phyloP scores from a whole-genome alignment of 176 grass and related monocot species.

The Cenchrus fungigraminus region DNA sequence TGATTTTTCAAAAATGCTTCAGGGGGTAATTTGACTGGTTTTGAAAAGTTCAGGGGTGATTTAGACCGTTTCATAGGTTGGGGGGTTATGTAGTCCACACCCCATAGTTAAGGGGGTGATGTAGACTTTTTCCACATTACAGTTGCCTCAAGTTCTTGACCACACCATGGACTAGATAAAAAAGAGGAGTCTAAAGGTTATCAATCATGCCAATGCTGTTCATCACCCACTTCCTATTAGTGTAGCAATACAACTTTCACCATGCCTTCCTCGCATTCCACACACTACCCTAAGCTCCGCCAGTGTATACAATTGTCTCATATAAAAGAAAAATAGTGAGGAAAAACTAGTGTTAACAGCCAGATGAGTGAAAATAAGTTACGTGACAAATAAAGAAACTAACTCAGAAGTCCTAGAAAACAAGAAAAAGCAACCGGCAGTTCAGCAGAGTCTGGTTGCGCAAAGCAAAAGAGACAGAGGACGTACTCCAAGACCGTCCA shows the following conservation, averaged over 20 bases:
- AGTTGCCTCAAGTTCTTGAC: too few relatives aligned
- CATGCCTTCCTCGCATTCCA: background rate
- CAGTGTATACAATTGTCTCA: background rate
- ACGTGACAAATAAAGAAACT: background rate
- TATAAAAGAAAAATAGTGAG: background rate
- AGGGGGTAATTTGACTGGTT: too few relatives aligned
- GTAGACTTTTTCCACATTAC: too few relatives aligned
- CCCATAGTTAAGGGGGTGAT: too few relatives aligned
- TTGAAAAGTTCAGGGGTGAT: too few relatives aligned
- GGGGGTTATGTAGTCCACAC: too few relatives aligned
- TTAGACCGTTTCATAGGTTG: too few relatives aligned
- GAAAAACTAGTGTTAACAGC: background rate
- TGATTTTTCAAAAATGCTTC: too few relatives aligned
- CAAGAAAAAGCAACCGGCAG: constrained; percentile 21
- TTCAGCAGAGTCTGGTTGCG: background rate
- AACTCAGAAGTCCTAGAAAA: background rate
- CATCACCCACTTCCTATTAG: background rate
- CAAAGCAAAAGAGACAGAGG: constrained; percentile 49
- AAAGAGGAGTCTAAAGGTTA: background rate
- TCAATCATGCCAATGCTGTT: background rate
- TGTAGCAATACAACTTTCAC: background rate
- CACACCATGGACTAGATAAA: background rate
- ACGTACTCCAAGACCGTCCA: constrained; percentile 28
- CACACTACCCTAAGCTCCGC: too few relatives aligned
- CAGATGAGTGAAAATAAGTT: background rate